phyloP scores from a whole-genome alignment of 2,329 filamentous ascomycete genomes.

The Cladophialophora yegresii region DNA sequence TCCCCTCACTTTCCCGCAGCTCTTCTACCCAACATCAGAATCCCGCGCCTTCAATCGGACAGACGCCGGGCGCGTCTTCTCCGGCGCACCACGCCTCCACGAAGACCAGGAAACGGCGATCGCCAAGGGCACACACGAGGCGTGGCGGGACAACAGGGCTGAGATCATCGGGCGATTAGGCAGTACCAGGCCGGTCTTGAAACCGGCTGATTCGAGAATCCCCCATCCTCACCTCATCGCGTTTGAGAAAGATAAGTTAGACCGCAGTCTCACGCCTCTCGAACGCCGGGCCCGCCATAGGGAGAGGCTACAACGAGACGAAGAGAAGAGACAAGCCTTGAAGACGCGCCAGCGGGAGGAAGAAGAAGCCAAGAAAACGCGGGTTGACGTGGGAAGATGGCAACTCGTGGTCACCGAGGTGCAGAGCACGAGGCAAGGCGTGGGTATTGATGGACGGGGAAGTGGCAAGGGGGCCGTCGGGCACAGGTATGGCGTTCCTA shows the following conservation, averaged over 20 bases:
- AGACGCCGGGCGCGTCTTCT: conserved; percentile 65
- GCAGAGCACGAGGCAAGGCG: conserved; percentile 56
- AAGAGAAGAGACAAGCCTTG: conserved; percentile 47
- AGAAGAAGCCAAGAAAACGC: conserved; percentile 39
- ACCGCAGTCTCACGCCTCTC: conserved; percentile 41
- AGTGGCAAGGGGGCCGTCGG: conserved; percentile 54
- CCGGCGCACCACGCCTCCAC: conserved; percentile 46
- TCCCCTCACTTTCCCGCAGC: conserved; percentile 55
- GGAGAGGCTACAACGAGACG: conserved; percentile 47
- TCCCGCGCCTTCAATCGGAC: conserved; percentile 65
- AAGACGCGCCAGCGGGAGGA: conserved; percentile 49
- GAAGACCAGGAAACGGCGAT: conserved; percentile 43
- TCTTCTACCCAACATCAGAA: conserved; percentile 66
- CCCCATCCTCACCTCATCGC: conserved; percentile 63
- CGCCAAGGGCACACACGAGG: conserved; percentile 34
- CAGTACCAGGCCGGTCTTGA: conserved; percentile 53
- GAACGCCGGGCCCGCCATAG: conserved; percentile 48
- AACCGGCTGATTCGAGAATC: conserved; percentile 64
- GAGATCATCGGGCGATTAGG: conserved; percentile 49
- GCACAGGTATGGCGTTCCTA: conserved; percentile 63
- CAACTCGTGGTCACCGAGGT: conserved; percentile 62
- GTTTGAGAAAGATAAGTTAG: conserved; percentile 49
- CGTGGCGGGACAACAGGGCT: conserved; percentile 39
- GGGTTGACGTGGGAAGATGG: conserved; percentile 54
- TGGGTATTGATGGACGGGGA: conserved; percentile 57